A percentile compares a stretch with the other conserved stretches of the same genome.
These are phyloP conservation scores for Plantago coronopus DNA, from an alignment of 305 asterid genomes.

Conservation along the genomic window DNA sequence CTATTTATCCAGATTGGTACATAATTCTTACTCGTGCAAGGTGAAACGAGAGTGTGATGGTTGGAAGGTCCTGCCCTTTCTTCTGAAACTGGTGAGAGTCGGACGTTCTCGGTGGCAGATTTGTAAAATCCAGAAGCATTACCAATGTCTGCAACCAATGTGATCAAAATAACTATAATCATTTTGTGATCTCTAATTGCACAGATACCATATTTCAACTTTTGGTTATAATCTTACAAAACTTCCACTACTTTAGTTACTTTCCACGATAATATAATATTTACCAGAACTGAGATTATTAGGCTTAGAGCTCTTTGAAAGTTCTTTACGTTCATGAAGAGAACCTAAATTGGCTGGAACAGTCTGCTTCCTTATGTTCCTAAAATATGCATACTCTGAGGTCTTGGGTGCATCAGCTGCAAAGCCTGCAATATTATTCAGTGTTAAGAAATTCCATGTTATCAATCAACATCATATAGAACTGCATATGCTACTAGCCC, in stretches of 20 bases:
- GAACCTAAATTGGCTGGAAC: conserved; percentile 30
- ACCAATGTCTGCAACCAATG: conserved; percentile 31
- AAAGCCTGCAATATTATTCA: conserved; percentile 14
- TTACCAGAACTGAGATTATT: conserved; percentile 36
- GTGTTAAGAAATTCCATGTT: background rate
- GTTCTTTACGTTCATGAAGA: conserved; percentile 28
- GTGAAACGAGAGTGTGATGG: conserved; percentile 33
- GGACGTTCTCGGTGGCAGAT: conserved; percentile 26
- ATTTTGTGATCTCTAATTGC: background rate
- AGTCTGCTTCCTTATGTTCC: conserved; percentile 46
- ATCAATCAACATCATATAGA: conserved; percentile 7
- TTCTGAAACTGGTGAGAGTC: conserved; percentile 27
- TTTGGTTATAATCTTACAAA: conserved; percentile 3
- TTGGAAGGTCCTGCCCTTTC: conserved; percentile 35
- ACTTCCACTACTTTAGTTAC: background rate
- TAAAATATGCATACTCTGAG: conserved; percentile 86
- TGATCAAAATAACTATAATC: conserved; percentile 5
- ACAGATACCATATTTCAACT: too few relatives aligned
- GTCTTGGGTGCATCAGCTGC: conserved; percentile 72
- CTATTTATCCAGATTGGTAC: conserved; percentile 24
- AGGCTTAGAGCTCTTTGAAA: conserved; percentile 24
- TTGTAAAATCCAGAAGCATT: conserved; percentile 26
- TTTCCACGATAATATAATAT: conserved; percentile 13
- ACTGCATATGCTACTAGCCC: background rate
- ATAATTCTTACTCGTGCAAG: conserved; percentile 24